Percentiles rank a stretch among this genome's conserved stretches.
Evolutionary conservation across 257 asterid species (phyloP).

Genomic region (Jasminum sambac): DNA sequence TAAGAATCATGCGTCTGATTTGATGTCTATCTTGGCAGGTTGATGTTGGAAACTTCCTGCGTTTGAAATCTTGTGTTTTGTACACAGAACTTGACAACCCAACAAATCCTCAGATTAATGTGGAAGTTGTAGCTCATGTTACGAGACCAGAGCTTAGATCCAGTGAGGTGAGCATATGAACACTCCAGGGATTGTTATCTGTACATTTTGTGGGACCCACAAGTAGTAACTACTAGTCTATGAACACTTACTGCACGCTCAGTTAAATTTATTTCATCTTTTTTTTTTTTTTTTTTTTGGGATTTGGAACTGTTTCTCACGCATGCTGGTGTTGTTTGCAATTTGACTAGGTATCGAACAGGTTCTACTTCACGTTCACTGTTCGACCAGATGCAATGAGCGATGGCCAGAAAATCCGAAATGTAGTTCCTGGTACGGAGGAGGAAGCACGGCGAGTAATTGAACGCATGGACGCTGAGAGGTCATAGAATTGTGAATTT

Average conservation of each 20-base stretch:
- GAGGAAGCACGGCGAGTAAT: conserved; percentile 83
- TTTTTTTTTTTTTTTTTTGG: background rate
- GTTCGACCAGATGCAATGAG: conserved; percentile 53
- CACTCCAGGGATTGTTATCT: too few species aligned
- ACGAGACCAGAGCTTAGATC: conserved; percentile 79
- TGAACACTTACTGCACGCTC: too few species aligned
- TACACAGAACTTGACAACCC: conserved; percentile 72
- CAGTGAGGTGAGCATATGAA: conserved; percentile 59
- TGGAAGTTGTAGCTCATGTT: conserved; percentile 93
- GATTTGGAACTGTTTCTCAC: background rate
- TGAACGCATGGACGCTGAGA: conserved; percentile 83
- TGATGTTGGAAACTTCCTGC: conserved; percentile 92
- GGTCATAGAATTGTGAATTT: conserved; percentile 21
- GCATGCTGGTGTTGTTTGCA: conserved; percentile 5
- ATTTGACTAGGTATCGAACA: conserved; percentile 69
- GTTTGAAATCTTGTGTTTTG: conserved; percentile 82
- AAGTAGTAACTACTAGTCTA: too few species aligned
- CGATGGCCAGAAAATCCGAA: conserved; percentile 54
- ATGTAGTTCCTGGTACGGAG: conserved; percentile 85
- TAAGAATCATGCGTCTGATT: background rate
- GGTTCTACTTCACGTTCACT: conserved; percentile 85
- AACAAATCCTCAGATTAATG: conserved; percentile 65
- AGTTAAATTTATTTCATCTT: background rate
- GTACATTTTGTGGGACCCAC: too few species aligned
- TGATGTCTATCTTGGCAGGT: conserved; percentile 53